phyloP scores from a whole-genome alignment of 371 early-diverging fungal species.

The Mucor indicus region DNA sequence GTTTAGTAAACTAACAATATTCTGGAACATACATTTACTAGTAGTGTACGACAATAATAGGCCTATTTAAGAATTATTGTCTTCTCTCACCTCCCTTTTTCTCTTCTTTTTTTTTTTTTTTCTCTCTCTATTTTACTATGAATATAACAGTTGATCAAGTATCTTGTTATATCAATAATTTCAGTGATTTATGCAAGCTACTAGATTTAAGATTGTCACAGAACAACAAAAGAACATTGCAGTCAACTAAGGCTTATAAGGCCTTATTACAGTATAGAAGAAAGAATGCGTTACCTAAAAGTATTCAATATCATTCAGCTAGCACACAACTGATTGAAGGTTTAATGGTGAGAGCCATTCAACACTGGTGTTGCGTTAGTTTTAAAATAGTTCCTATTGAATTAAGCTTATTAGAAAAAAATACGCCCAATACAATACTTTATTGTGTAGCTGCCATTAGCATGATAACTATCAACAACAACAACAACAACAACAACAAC shows the following conservation, averaged over 20 bases:
- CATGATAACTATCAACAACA: conserved; percentile 4
- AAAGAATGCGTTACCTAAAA: conserved; percentile 6
- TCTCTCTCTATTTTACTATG: background rate
- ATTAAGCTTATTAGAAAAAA: conserved; percentile 6
- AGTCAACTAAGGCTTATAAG: background rate
- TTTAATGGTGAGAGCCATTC: conserved; percentile 17
- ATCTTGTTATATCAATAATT: conserved; percentile 3
- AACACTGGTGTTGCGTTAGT: conserved; percentile 26
- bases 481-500: background rate
- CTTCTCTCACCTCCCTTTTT: background rate
- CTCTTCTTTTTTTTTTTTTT: background rate
- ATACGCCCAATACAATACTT: conserved; percentile 14
- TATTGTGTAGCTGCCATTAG: conserved; percentile 24
- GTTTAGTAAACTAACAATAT: no score
- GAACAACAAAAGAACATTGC: background rate
- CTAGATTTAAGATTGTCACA: background rate
- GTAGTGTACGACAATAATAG: no score
- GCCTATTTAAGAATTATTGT: no score
- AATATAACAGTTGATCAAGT: background rate
- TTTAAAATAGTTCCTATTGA: conserved; percentile 23
- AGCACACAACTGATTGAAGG: conserved; percentile 9
- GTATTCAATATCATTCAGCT: conserved; percentile 6
- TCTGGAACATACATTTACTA: no score
- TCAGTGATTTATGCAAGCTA: conserved; percentile 6
- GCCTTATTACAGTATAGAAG: conserved; percentile 4